Evolutionary conservation across 2,329 filamentous ascomycete genomes (phyloP).

Genomic region (Rhinocladiella similis): DNA sequence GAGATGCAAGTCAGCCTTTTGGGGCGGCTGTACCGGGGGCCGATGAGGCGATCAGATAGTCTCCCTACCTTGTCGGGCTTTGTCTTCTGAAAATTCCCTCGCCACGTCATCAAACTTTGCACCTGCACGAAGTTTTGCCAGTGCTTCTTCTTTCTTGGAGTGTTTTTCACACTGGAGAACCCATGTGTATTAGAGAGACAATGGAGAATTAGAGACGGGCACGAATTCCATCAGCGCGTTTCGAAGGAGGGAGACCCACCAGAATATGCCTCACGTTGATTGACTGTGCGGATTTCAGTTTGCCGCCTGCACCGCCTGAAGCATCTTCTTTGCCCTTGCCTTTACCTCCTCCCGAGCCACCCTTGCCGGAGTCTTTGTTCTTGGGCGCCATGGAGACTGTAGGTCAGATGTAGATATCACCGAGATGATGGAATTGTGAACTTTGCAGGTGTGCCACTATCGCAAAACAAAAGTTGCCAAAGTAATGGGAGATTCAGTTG

Average conservation of each 20-base stretch:
- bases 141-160: slow-evolving; percentile 64
- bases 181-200: neutral
- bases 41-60: slow-evolving; percentile 5
- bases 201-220: neutral
- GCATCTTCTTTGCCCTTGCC: slow-evolving; percentile 43
- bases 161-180: slow-evolving; percentile 59
- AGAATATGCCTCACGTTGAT: slow-evolving; percentile 68
- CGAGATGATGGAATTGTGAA: neutral
- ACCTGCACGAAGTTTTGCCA: slow-evolving; percentile 60
- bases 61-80: slow-evolving; percentile 56
- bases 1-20: slow-evolving; percentile 11
- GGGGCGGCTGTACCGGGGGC: neutral
- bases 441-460: no score
- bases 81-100: slow-evolving; percentile 65
- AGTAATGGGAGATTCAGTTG: no score
- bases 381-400: slow-evolving; percentile 41
- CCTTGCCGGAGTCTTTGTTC: slow-evolving; percentile 35
- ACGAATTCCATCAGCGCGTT: no score
- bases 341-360: slow-evolving; percentile 21
- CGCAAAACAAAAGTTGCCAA: no score
- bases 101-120: slow-evolving; percentile 67
- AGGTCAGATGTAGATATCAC: neutral
- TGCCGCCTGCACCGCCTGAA: slow-evolving; percentile 31
- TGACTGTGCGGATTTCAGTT: slow-evolving; percentile 59
- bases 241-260: slow-evolving; percentile 36